phyloP scores from a whole-genome alignment of 768 basidiomycete genomes.

The Lentinula sp. region DNA sequence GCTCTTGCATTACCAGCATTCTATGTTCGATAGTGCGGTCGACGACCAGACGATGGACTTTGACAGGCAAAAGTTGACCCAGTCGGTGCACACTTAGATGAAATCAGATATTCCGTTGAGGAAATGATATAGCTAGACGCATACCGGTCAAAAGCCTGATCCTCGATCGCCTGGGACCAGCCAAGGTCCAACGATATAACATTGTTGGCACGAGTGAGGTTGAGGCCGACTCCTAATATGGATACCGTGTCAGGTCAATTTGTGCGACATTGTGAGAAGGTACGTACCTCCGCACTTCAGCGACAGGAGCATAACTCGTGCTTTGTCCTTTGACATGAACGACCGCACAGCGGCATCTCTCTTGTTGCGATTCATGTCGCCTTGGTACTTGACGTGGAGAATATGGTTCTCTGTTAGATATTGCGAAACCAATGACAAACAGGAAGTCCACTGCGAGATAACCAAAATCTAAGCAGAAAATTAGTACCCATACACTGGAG shows the following conservation, averaged over 20 bases:
- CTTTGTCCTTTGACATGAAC: conserved; percentile 58
- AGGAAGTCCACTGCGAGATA: conserved; percentile 68
- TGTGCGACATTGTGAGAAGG: not conserved
- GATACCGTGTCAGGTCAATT: not conserved
- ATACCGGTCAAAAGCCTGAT: conserved; percentile 51
- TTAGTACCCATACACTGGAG: conserved; percentile 1
- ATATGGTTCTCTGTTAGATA: conserved; percentile 51
- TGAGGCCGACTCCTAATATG: conserved; percentile 39
- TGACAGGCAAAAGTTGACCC: conserved; percentile 47
- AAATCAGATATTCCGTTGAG: not conserved
- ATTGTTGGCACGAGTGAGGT: conserved; percentile 58
- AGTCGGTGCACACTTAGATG: conserved; percentile 38
- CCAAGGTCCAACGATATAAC: conserved; percentile 60
- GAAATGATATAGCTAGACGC: not conserved
- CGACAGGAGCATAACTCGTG: conserved; percentile 56
- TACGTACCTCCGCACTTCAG: conserved; percentile 53
- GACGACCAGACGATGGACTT: conserved; percentile 53
- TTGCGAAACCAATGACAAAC: conserved; percentile 55
- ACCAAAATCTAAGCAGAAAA: conserved; percentile 41
- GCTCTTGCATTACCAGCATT: conserved; percentile 57
- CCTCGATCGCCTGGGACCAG: conserved; percentile 60
- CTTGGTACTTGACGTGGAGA: conserved; percentile 58
- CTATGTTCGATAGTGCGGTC: conserved; percentile 62
- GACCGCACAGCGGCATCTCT: conserved; percentile 49
- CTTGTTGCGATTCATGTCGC: conserved; percentile 47